Evolutionary conservation across 169 alveolate genomes (phyloP).

Genomic region (Plasmodium knowlesi): DNA sequence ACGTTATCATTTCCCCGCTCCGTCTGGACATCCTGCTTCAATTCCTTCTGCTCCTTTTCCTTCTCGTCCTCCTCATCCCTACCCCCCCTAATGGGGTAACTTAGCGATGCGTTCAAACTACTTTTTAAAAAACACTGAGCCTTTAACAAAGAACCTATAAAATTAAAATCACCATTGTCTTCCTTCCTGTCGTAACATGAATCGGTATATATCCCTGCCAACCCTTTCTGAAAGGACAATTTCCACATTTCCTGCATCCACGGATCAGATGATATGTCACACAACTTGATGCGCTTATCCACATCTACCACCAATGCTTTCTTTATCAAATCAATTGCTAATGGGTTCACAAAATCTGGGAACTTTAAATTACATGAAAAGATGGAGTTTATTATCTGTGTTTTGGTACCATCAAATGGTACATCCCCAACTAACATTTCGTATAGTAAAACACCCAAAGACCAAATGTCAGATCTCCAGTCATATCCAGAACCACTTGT

Average conservation of each 20-base stretch:
- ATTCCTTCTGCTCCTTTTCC: background rate
- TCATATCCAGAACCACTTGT: conserved; percentile 88
- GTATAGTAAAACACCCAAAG: conserved; percentile 91
- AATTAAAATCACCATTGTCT: conserved; percentile 33
- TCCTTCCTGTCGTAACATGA: background rate
- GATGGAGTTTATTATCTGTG: conserved; percentile 54
- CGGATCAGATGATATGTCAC: conserved; percentile 62
- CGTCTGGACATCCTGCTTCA: background rate
- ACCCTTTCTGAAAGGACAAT: conserved; percentile 43
- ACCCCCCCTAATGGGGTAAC: background rate
- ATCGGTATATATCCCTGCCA: background rate
- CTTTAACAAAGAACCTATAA: conserved; percentile 28
- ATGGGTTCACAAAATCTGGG: conserved; percentile 60
- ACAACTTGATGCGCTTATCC: conserved; percentile 45
- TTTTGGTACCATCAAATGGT: conserved; percentile 88
- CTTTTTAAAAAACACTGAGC: conserved; percentile 35
- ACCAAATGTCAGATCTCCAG: conserved; percentile 91
- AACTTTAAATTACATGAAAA: conserved; percentile 71
- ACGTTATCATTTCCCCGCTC: background rate
- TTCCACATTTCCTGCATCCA: conserved; percentile 77
- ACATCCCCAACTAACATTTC: conserved; percentile 92
- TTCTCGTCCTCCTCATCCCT: background rate
- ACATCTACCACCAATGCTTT: conserved; percentile 69
- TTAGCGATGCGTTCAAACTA: conserved; percentile 54
- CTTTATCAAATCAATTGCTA: conserved; percentile 63